Percentiles rank a stretch among this genome's conserved stretches.
phyloP scores from a whole-genome alignment of 768 basidiomycete species.

The Pisolithus tinctorius region DNA sequence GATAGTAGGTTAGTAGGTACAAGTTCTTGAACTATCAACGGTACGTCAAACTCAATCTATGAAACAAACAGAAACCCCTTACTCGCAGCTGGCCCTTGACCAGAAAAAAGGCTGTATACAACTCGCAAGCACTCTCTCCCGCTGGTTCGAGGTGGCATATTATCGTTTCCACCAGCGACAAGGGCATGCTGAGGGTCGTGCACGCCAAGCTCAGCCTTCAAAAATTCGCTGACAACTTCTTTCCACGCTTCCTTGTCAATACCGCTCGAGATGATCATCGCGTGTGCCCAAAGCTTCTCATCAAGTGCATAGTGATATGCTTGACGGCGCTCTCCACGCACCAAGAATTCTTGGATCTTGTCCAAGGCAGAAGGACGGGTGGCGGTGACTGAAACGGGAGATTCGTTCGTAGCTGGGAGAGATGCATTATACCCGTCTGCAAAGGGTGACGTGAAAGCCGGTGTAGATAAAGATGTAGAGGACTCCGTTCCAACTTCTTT shows the following conservation, averaged over 20 bases:
- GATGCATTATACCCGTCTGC: conserved; percentile 13
- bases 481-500: conserved; percentile 17
- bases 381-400: conserved; percentile 50
- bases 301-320: conserved; percentile 88
- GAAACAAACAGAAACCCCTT: conserved; percentile 17
- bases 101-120: conserved; percentile 78
- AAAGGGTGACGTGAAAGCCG: conserved; percentile 26
- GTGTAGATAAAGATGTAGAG: conserved; percentile 12
- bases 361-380: conserved; percentile 62
- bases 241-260: conserved; percentile 94
- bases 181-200: conserved; percentile 22
- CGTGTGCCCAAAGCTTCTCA: conserved; percentile 90
- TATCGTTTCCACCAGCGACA: conserved; percentile 14
- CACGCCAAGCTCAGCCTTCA: conserved; percentile 63
- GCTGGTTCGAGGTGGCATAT: conserved; percentile 26
- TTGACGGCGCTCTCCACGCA: conserved; percentile 77
- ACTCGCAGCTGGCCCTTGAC: conserved; percentile 76
- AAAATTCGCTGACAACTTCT: conserved; percentile 81
- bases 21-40: conserved; percentile 61
- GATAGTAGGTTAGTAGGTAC: conserved; percentile 52
- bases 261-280: conserved; percentile 88
- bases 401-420: conserved; percentile 33
- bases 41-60: conserved; percentile 4
- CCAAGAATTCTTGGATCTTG: conserved; percentile 70
- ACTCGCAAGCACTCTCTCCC: conserved; percentile 71